Percentiles rank a stretch among this genome's conserved stretches.
These are phyloP conservation scores for Beta lomatogona DNA, from an alignment of 179 eudicot species.

Conservation along the genomic window DNA sequence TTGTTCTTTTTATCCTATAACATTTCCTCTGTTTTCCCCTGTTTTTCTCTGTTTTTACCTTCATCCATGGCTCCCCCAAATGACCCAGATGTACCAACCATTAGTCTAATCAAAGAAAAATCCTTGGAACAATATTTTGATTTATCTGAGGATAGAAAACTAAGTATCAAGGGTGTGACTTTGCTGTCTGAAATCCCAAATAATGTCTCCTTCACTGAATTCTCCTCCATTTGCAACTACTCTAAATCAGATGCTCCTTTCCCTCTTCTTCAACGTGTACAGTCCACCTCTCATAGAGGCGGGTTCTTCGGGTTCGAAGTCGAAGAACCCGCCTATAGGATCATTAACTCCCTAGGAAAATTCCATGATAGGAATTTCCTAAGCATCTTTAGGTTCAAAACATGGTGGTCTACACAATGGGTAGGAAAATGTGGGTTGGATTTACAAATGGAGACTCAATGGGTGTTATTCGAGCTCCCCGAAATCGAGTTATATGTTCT, in stretches of 20 bases:
- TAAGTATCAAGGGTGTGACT: slow-evolving; percentile 42
- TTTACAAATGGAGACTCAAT: slow-evolving; percentile 68
- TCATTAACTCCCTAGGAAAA: slow-evolving; percentile 53
- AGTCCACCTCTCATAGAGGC: slow-evolving; percentile 44
- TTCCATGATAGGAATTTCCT: slow-evolving; percentile 51
- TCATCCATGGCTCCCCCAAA: slow-evolving; percentile 41
- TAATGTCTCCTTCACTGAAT: slow-evolving; percentile 48
- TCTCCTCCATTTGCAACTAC: slow-evolving; percentile 46
- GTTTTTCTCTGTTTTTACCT: slow-evolving; percentile 5
- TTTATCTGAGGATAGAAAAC: slow-evolving; percentile 42
- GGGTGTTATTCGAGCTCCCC: slow-evolving; percentile 59
- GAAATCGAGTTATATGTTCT: slow-evolving; percentile 52
- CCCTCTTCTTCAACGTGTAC: slow-evolving; percentile 42
- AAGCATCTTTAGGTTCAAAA: slow-evolving; percentile 71
- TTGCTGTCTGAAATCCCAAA: slow-evolving; percentile 51
- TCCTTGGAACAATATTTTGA: slow-evolving; percentile 33
- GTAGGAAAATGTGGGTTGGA: slow-evolving; percentile 61
- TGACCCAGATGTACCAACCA: slow-evolving; percentile 24
- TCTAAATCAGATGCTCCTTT: slow-evolving; percentile 52
- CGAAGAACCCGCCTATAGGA: slow-evolving; percentile 39
- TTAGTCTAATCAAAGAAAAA: slow-evolving; percentile 10
- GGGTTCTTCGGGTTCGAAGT: slow-evolving; percentile 60
- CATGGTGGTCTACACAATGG: slow-evolving; percentile 87
- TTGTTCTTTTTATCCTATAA: too few species aligned
- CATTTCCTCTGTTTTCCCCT: background rate